Evolutionary conservation across 2,329 filamentous ascomycete species (phyloP).

Genomic region (Furcasterigmium sp.): DNA sequence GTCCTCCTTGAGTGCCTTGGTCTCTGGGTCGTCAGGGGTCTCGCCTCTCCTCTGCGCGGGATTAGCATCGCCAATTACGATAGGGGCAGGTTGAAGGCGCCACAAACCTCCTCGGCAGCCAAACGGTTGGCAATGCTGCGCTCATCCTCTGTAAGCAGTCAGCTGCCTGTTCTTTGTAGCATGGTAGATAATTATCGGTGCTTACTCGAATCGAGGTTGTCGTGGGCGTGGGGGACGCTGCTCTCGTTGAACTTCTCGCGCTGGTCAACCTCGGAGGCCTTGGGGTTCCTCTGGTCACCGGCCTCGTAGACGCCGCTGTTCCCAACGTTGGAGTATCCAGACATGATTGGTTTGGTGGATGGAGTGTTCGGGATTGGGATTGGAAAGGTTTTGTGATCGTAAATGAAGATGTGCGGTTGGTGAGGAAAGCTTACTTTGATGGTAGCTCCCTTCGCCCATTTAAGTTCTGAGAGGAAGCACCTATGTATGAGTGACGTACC

Average conservation of each 20-base stretch:
- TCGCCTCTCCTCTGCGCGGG: too few relatives aligned
- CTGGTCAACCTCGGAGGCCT: constrained; percentile 43
- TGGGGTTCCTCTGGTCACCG: constrained; percentile 67
- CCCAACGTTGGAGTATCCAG: constrained; percentile 60
- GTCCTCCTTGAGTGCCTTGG: constrained; percentile 46
- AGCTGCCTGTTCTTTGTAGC: too few relatives aligned
- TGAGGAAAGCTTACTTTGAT: neutral
- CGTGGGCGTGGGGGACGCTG: constrained; percentile 58
- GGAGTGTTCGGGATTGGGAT: too few relatives aligned
- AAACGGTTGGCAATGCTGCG: constrained; percentile 68
- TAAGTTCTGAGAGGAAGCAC: too few relatives aligned
- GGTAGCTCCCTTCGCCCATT: too few relatives aligned
- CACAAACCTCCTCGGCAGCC: constrained; percentile 53
- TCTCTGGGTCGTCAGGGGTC: constrained; percentile 32
- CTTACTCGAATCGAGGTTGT: constrained; percentile 66
- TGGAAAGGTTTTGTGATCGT: neutral
- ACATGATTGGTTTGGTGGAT: constrained; percentile 21
- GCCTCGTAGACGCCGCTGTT: constrained; percentile 63
- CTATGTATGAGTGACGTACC: neutral
- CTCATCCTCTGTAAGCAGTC: constrained; percentile 62
- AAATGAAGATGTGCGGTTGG: neutral
- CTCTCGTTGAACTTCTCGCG: constrained; percentile 67
- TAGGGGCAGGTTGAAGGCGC: too few relatives aligned
- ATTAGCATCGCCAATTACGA: too few relatives aligned
- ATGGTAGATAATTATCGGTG: constrained; percentile 18